Evolutionary conservation across 2,329 filamentous ascomycete species (phyloP).

Genomic region (Ophiostoma sp.): DNA sequence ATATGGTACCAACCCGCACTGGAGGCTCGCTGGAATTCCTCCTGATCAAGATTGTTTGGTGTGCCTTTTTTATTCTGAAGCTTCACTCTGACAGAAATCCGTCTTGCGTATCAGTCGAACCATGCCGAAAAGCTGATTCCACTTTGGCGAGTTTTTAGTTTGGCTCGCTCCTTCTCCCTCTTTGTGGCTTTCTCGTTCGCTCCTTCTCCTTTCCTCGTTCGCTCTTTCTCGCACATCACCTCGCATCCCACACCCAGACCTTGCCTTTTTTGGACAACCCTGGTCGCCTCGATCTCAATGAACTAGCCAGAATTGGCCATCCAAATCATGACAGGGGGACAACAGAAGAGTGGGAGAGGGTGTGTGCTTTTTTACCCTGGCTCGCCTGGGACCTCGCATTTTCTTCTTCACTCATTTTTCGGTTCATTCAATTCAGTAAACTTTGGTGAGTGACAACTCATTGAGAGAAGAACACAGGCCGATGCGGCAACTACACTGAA

Average conservation of each 20-base stretch:
- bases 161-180: neutral
- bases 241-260: neutral
- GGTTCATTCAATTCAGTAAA: neutral
- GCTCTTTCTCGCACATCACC: neutral
- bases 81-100: neutral
- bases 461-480: neutral
- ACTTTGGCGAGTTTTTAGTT: too few relatives aligned
- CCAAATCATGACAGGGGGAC: conserved; percentile 3
- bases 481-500: neutral
- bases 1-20: too few relatives aligned
- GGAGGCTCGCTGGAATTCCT: too few relatives aligned
- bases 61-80: too few relatives aligned
- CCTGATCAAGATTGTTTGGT: too few relatives aligned
- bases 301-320: conserved; percentile 12
- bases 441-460: neutral
- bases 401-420: neutral
- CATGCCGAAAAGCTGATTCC: neutral
- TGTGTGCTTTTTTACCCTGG: neutral
- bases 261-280: conserved; percentile 8
- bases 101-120: too few relatives aligned
- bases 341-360: too few relatives aligned
- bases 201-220: neutral
- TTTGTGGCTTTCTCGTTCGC: conserved; percentile 9
- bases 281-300: conserved; percentile 7
- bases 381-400: neutral